Percentiles rank a stretch among this genome's conserved stretches.
These are phyloP conservation scores for Tulasnella sp. DNA, from an alignment of 768 basidiomycete species.

Conservation along the genomic window DNA sequence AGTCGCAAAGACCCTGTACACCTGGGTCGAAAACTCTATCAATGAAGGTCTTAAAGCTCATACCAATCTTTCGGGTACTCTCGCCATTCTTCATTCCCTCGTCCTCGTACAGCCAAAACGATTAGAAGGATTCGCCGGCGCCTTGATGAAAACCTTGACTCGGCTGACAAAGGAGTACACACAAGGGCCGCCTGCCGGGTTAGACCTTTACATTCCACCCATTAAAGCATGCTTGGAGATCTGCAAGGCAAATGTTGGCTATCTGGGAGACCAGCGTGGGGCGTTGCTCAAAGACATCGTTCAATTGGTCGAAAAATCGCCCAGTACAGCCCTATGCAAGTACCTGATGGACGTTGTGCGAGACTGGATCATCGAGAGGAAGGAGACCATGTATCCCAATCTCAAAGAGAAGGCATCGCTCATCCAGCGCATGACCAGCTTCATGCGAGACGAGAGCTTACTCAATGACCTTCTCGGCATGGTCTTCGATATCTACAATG, in stretches of 20 bases:
- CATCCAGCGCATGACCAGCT: conserved; percentile 67
- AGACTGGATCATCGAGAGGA: conserved; percentile 80
- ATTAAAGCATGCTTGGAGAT: conserved; percentile 69
- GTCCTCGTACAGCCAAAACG: conserved; percentile 71
- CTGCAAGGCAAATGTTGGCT: conserved; percentile 64
- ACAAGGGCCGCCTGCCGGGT: conserved; percentile 36
- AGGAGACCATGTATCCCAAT: conserved; percentile 69
- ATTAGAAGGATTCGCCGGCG: conserved; percentile 63
- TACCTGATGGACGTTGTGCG: conserved; percentile 78
- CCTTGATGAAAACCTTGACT: conserved; percentile 72
- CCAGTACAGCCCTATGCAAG: conserved; percentile 62
- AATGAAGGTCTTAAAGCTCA: conserved; percentile 68
- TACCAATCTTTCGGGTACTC: conserved; percentile 59
- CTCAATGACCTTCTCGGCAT: conserved; percentile 78
- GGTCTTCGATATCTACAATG: conserved; percentile 90
- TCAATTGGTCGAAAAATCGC: conserved; percentile 81
- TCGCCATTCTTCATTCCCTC: conserved; percentile 80
- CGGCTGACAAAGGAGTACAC: conserved; percentile 85
- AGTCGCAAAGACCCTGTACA: conserved; percentile 67
- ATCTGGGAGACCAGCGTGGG: conserved; percentile 77
- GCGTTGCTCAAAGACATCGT: conserved; percentile 67
- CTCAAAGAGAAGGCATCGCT: conserved; percentile 92
- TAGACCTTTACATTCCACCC: conserved; percentile 46
- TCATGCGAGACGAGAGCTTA: conserved; percentile 57
- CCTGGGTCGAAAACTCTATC: conserved; percentile 61